Conservation (phyloP, 305 asterid genomes). For the Fraxinus angustifolia region DNA sequence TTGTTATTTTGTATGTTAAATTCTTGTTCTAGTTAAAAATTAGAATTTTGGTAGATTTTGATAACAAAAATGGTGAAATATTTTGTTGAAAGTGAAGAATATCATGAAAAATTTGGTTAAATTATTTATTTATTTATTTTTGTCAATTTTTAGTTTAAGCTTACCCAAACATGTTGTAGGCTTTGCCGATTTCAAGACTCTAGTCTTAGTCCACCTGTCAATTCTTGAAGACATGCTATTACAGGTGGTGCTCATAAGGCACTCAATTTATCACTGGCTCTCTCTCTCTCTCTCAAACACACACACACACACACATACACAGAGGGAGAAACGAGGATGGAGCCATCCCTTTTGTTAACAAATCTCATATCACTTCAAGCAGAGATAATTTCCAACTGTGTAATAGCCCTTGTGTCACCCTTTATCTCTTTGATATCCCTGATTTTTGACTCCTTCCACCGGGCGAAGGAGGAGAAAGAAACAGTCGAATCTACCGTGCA, state of each 20-base stretch:
- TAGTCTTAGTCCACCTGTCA: conserved; percentile 26
- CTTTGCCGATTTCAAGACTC: not conserved
- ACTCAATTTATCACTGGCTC: not conserved
- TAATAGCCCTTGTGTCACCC: conserved; percentile 42
- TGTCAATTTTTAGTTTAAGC: not conserved
- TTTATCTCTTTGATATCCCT: conserved; percentile 30
- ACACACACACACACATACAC: not conserved
- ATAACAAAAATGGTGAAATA: too few relatives aligned
- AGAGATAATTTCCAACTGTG: conserved; percentile 32
- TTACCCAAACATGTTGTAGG: not conserved
- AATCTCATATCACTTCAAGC: conserved; percentile 40
- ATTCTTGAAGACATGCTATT: conserved; percentile 22
- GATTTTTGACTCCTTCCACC: conserved; percentile 19
- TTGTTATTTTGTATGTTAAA: not conserved
- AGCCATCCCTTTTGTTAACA: conserved; percentile 27
- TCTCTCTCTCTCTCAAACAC: not conserved
- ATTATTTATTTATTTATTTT: too few relatives aligned
- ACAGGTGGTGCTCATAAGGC: conserved; percentile 17
- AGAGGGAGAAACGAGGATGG: not conserved
- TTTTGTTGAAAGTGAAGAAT: too few relatives aligned
- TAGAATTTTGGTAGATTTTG: not conserved
- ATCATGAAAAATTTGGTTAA: too few relatives aligned
- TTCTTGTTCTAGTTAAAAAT: not conserved
- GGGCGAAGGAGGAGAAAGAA: conserved; percentile 18
- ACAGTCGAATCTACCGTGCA: conserved; percentile 1